A percentile compares a stretch with the other conserved stretches of the same genome.
Evolutionary conservation across 2,329 filamentous ascomycete genomes (phyloP).

Genomic region (Exophiala spinifera): DNA sequence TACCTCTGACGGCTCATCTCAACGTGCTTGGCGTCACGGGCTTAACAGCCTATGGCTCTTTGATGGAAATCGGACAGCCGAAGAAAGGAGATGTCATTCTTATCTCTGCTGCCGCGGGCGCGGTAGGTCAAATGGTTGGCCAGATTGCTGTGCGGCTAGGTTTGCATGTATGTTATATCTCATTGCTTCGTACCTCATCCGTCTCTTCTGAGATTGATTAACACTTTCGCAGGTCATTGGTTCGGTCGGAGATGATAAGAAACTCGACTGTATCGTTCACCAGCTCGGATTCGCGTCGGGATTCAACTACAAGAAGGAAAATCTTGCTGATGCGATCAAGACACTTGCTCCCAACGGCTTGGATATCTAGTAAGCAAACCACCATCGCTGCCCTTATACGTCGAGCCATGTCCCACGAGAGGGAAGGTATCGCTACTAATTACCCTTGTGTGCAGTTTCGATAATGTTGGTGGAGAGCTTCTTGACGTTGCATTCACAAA

Average conservation of each 20-base stretch:
- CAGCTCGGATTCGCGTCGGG: slow-evolving; percentile 68
- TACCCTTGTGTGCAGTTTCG: too few relatives aligned
- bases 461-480: slow-evolving; percentile 70
- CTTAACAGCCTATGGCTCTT: slow-evolving; percentile 68
- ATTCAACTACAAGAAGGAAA: slow-evolving; percentile 86
- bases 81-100: slow-evolving; percentile 79
- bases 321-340: slow-evolving; percentile 62
- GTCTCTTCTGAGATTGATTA: too few relatives aligned
- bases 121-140: slow-evolving; percentile 79
- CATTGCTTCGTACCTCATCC: too few relatives aligned
- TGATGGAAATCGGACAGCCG: slow-evolving; percentile 71
- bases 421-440: too few relatives aligned
- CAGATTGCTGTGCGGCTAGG: slow-evolving; percentile 80
- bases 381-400: slow-evolving; percentile 34
- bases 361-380: too few relatives aligned
- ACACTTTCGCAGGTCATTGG: slow-evolving; percentile 76
- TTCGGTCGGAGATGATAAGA: slow-evolving; percentile 77
- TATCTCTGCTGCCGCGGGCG: slow-evolving; percentile 73
- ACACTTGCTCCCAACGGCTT: slow-evolving; percentile 74
- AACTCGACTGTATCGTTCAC: slow-evolving; percentile 69
- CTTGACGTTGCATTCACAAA: slow-evolving; percentile 55
- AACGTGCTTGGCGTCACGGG: slow-evolving; percentile 74
- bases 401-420: too few relatives aligned
- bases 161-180: too few relatives aligned
- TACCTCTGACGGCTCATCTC: too few relatives aligned